These are phyloP conservation scores for Aspergillus fructus DNA, from an alignment of 2,329 filamentous ascomycete species.

Conservation along the genomic window DNA sequence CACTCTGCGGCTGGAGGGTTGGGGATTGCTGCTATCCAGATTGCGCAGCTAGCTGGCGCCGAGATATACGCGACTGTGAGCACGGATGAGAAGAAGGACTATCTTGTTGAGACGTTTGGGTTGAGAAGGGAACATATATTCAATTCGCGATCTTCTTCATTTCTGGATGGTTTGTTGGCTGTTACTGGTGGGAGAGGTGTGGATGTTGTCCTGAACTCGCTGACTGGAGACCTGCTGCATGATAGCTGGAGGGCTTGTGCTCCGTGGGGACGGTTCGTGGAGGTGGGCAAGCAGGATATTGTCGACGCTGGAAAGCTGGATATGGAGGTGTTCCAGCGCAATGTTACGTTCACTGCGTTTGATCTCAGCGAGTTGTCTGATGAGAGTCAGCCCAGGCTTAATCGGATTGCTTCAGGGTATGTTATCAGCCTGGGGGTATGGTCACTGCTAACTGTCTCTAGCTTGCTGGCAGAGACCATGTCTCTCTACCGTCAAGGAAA, in stretches of 20 bases:
- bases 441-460: neutral
- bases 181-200: conserved; percentile 9
- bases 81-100: conserved; percentile 22
- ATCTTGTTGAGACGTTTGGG: conserved; percentile 18
- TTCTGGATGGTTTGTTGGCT: neutral
- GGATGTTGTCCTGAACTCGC: conserved; percentile 15
- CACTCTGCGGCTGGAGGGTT: neutral
- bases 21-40: conserved; percentile 7
- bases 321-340: neutral
- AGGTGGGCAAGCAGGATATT: conserved; percentile 14
- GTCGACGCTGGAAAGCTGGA: neutral
- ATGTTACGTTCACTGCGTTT: neutral
- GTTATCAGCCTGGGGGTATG: too few relatives aligned
- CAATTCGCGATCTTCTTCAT: neutral
- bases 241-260: neutral
- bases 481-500: neutral
- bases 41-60: neutral
- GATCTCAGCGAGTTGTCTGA: neutral
- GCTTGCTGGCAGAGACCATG: neutral
- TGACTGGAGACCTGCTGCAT: neutral
- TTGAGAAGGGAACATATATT: conserved; percentile 10
- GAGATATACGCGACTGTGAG: conserved; percentile 25
- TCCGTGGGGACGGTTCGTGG: conserved; percentile 13
- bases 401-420: neutral
- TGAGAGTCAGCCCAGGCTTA: neutral